Percentiles rank a stretch among this genome's conserved stretches.
Evolutionary conservation across 2,329 filamentous ascomycete species (phyloP).

Genomic region (Aspergillus floridensis): DNA sequence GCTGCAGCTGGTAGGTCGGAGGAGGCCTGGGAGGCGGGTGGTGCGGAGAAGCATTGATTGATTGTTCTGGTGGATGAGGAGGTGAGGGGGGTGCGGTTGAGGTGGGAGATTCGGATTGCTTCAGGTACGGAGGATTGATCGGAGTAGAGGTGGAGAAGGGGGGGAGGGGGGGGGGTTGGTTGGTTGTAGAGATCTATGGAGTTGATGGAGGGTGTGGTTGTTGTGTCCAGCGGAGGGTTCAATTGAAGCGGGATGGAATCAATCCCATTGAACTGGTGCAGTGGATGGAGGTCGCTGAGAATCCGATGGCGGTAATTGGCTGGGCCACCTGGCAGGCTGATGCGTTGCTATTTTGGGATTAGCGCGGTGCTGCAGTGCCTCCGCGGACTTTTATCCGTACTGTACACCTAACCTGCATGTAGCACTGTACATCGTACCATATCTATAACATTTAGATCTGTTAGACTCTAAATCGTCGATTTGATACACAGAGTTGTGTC

Average conservation of each 20-base stretch:
- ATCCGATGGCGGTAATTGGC: slow-evolving; percentile 6
- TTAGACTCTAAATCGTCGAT: no score
- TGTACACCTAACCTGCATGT: no score
- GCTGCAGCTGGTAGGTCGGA: slow-evolving; percentile 12
- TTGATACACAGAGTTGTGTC: no score
- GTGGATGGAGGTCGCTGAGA: background rate
- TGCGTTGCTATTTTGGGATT: slow-evolving; percentile 11
- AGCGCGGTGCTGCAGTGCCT: background rate
- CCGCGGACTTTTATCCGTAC: background rate
- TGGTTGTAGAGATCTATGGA: background rate
- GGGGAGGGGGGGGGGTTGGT: no score
- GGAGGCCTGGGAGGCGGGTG: slow-evolving; percentile 21
- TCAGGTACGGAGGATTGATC: background rate
- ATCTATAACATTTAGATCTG: no score
- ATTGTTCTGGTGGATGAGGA: background rate
- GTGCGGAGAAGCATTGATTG: slow-evolving; percentile 27
- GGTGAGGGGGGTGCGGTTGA: background rate
- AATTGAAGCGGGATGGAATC: background rate
- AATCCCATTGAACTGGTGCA: background rate
- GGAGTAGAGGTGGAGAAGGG: background rate
- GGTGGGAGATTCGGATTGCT: background rate
- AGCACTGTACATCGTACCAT: no score
- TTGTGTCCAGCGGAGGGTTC: background rate
- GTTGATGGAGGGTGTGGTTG: background rate
- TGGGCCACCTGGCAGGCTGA: background rate